Conservation (phyloP, 129 eudicot genomes). For the Flaveria bidentis region DNA sequence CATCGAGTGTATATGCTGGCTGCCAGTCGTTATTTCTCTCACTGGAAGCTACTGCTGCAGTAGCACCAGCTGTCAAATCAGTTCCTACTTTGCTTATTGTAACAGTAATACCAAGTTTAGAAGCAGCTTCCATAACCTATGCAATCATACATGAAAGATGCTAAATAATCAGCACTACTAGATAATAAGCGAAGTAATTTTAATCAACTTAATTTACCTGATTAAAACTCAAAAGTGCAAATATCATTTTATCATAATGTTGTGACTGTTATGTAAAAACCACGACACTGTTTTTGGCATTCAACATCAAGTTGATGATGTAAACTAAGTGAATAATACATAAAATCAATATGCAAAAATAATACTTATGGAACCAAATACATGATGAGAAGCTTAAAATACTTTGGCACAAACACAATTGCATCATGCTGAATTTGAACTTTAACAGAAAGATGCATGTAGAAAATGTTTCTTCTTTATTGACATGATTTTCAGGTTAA, state of each 20-base stretch:
- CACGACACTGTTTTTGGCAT: not conserved
- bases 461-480: conserved; percentile 14
- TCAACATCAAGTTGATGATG: conserved; percentile 8
- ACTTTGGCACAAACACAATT: not conserved
- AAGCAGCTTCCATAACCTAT: conserved; percentile 89
- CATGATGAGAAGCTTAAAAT: conserved; percentile 21
- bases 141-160: conserved; percentile 23
- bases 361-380: conserved; percentile 2
- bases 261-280: conserved; percentile 2
- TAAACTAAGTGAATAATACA: conserved; percentile 2
- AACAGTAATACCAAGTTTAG: conserved; percentile 67
- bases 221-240: not conserved
- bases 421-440: conserved; percentile 10
- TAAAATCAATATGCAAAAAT: not conserved
- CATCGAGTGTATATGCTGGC: conserved; percentile 73
- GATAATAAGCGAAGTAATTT: not conserved
- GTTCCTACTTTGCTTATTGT: conserved; percentile 69
- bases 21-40: conserved; percentile 78
- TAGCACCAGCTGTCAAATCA: conserved; percentile 44
- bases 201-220: not conserved
- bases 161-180: not conserved
- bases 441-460: conserved; percentile 7
- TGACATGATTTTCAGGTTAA: conserved; percentile 18
- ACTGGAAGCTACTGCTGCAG: conserved; percentile 50
- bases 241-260: conserved; percentile 2